A percentile compares a stretch with the other conserved stretches of the same genome.
Conservation (phyloP, 768 basidiomycete genomes). For the Saitozyma sp. region DNA sequence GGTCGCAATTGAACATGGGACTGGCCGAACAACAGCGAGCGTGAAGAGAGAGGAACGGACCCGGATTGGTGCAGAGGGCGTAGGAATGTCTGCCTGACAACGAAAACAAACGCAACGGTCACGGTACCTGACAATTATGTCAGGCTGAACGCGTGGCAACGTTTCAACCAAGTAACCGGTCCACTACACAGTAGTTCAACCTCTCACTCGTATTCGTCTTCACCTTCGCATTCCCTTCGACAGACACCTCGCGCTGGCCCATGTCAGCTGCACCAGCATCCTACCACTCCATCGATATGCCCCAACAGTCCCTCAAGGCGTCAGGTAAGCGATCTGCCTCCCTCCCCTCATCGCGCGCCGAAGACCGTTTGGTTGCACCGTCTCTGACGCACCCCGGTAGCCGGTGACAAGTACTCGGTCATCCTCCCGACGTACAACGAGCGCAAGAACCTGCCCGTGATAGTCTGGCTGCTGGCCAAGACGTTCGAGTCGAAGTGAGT, state of each 20-base stretch:
- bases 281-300: slow-evolving; percentile 14
- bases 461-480: slow-evolving; percentile 78
- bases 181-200: too few relatives aligned
- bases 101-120: too few relatives aligned
- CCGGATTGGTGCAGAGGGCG: too few relatives aligned
- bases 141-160: too few relatives aligned
- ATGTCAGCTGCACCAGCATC: background rate
- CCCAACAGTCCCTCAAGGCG: background rate
- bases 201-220: background rate
- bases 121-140: too few relatives aligned
- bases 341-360: background rate
- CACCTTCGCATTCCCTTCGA: background rate
- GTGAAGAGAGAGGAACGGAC: too few relatives aligned
- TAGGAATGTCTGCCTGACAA: too few relatives aligned
- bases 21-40: too few relatives aligned
- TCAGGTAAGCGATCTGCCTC: background rate
- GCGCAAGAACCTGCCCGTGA: slow-evolving; percentile 84
- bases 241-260: background rate
- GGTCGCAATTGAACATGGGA: too few relatives aligned
- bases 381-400: slow-evolving; percentile 9
- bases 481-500: slow-evolving; percentile 75
- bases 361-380: background rate
- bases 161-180: too few relatives aligned
- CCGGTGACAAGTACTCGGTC: slow-evolving; percentile 71
- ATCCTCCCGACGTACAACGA: slow-evolving; percentile 94